Evolutionary conservation across 768 basidiomycete genomes (phyloP).

Genomic region (Boletus huronensis): DNA sequence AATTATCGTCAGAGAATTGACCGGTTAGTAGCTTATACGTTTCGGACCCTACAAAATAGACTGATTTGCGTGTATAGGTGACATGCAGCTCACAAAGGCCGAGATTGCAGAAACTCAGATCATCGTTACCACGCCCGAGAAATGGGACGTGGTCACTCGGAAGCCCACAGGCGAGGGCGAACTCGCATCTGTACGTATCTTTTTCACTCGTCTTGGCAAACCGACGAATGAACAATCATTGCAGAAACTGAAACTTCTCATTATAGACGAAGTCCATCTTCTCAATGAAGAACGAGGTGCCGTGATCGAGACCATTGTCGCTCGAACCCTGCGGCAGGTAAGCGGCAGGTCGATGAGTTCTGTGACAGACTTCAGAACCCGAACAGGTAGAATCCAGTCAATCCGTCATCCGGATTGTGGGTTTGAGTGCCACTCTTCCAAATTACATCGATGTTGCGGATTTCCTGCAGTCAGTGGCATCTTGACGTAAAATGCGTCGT

Average conservation of each 20-base stretch:
- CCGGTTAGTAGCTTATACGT: slow-evolving; percentile 46
- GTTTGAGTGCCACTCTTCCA: slow-evolving; percentile 92
- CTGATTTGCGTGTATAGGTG: slow-evolving; percentile 41
- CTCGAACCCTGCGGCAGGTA: slow-evolving; percentile 87
- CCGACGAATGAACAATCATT: not conserved
- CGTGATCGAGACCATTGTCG: slow-evolving; percentile 97
- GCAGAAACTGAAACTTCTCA: slow-evolving; percentile 88
- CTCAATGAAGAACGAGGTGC: slow-evolving; percentile 98
- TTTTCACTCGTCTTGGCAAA: not conserved
- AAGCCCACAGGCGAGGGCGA: slow-evolving; percentile 97
- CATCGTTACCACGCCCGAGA: slow-evolving; percentile 98
- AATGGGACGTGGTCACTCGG: slow-evolving; percentile 99
- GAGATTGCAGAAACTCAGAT: slow-evolving; percentile 96
- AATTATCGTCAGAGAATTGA: slow-evolving; percentile 85
- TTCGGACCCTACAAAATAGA: not conserved
- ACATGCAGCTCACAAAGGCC: slow-evolving; percentile 94
- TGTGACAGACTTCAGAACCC: not conserved
- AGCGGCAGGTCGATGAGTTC: slow-evolving; percentile 1
- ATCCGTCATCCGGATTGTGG: slow-evolving; percentile 93
- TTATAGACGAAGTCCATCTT: slow-evolving; percentile 97
- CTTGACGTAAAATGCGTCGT: not conserved
- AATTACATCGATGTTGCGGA: slow-evolving; percentile 97
- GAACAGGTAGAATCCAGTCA: slow-evolving; percentile 91
- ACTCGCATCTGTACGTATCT: slow-evolving; percentile 72
- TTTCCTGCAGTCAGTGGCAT: slow-evolving; percentile 68